These are phyloP conservation scores for Senna siamea DNA, from an alignment of 306 rosid species.

Conservation along the genomic window DNA sequence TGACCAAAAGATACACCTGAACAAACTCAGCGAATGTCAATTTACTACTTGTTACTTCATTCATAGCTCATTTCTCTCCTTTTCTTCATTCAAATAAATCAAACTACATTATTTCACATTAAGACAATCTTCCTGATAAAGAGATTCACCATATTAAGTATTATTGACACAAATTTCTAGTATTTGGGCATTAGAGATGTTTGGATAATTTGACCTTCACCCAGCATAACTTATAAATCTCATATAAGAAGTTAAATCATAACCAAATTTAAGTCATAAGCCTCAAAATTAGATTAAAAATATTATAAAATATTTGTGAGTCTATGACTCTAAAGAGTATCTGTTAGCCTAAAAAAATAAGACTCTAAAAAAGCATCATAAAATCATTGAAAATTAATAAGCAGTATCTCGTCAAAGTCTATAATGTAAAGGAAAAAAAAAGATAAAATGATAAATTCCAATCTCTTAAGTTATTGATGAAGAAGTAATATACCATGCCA, in stretches of 20 bases:
- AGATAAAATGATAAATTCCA: constrained; percentile 30
- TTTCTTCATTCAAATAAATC: constrained; percentile 29
- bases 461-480: constrained; percentile 20
- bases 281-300: constrained; percentile 17
- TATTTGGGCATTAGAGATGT: constrained; percentile 20
- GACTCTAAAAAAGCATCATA: too few relatives aligned
- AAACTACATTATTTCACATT: constrained; percentile 21
- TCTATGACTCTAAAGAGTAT: constrained; percentile 8
- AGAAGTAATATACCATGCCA: constrained; percentile 78
- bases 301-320: constrained; percentile 6
- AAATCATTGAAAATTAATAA: constrained; percentile 2
- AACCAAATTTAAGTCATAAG: constrained; percentile 22
- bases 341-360: too few relatives aligned
- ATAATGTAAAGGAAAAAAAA: neutral
- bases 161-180: neutral
- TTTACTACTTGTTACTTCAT: constrained; percentile 41
- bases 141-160: neutral
- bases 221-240: constrained; percentile 20
- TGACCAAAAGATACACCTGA: constrained; percentile 92
- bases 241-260: constrained; percentile 17
- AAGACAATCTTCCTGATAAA: constrained; percentile 11
- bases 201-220: constrained; percentile 30
- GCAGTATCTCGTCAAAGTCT: neutral
- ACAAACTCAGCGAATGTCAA: constrained; percentile 37
- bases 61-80: constrained; percentile 7